Conservation (phyloP, 2,329 filamentous ascomycete genomes). For the Pestalotiopsis sp. region DNA sequence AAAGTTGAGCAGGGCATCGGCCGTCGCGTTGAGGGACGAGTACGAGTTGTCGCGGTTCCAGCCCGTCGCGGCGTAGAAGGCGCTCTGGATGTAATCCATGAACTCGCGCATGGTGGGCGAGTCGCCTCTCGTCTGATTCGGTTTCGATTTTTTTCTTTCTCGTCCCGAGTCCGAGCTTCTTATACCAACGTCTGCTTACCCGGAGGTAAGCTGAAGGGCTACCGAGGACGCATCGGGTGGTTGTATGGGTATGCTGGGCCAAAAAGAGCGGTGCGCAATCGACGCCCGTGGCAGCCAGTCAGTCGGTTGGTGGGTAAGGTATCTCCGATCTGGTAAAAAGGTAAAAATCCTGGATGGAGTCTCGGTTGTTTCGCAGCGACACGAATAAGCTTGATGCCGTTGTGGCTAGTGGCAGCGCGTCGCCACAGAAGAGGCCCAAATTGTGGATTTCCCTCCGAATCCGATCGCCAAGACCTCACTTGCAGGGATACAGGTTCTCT, state of each 20-base stretch:
- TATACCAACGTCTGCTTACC: slow-evolving; percentile 4
- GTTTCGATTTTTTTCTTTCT: not conserved
- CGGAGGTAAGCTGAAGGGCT: slow-evolving; percentile 12
- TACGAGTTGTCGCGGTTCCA: slow-evolving; percentile 96
- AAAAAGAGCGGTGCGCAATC: not conserved
- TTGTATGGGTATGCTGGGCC: not conserved
- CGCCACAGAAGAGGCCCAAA: not conserved
- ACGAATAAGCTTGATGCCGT: not conserved
- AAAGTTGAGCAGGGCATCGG: slow-evolving; percentile 86
- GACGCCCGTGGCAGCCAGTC: not conserved
- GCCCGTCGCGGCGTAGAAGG: slow-evolving; percentile 82
- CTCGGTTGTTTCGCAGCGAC: not conserved
- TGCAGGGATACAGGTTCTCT: not conserved
- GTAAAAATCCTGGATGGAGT: not conserved
- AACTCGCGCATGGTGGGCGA: slow-evolving; percentile 78
- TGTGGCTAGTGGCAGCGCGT: not conserved
- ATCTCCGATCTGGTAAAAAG: not conserved
- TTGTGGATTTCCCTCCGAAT: not conserved
- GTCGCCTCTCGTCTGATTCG: not conserved
- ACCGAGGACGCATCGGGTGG: slow-evolving; percentile 9
- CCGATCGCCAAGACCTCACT: not conserved
- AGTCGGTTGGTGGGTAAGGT: not conserved
- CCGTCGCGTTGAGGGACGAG: slow-evolving; percentile 80
- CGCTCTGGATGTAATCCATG: slow-evolving; percentile 94
- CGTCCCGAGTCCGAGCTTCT: not conserved